phyloP scores from a whole-genome alignment of 306 rosid genomes.

The Lagenaria siceraria region DNA sequence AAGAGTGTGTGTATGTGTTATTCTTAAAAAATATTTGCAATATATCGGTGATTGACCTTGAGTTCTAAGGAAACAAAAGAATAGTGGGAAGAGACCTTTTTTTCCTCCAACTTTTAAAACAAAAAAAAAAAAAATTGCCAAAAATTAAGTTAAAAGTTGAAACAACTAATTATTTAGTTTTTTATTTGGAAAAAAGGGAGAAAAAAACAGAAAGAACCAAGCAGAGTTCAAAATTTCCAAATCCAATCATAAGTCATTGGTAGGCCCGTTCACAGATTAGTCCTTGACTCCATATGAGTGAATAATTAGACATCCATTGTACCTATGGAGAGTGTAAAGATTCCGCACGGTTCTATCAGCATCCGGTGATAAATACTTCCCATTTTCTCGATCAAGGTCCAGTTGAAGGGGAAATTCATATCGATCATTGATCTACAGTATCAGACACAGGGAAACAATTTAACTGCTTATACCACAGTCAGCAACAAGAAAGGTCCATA shows the following conservation, averaged over 20 bases:
- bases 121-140: not conserved
- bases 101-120: not conserved
- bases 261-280: not conserved
- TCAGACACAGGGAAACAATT: not conserved
- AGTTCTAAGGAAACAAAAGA: not conserved
- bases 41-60: no score
- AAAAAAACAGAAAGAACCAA: not conserved
- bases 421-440: conserved; percentile 77
- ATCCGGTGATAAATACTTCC: conserved; percentile 90
- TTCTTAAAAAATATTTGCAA: not conserved
- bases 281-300: not conserved
- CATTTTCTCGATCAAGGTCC: conserved; percentile 84
- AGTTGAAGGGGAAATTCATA: conserved; percentile 98
- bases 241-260: not conserved
- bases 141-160: not conserved
- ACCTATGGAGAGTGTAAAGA: conserved; percentile 98
- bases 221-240: not conserved
- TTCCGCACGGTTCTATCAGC: conserved; percentile 86
- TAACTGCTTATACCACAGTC: not conserved
- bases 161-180: not conserved
- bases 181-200: not conserved
- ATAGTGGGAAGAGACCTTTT: not conserved
- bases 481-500: not conserved
- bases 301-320: conserved; percentile 8
- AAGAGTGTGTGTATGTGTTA: not conserved